Base-by-base conservation (phyloP, 73 alveolate species). In the Durusdinium trenchii region DNA sequence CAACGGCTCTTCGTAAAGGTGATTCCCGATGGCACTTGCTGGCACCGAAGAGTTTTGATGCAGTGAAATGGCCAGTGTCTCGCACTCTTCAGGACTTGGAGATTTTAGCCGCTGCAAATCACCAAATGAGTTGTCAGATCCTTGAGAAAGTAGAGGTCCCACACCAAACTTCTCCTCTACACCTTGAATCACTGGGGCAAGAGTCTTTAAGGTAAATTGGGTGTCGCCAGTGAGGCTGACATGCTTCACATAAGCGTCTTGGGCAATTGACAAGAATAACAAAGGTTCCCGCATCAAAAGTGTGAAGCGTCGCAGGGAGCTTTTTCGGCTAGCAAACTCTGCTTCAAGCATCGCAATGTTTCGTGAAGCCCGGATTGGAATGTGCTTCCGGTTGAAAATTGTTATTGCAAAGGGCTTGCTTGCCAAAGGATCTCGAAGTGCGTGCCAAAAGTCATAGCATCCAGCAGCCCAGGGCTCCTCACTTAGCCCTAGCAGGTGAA, bases 111-210 rank as follows among this genome's bases (percentile, higher is more conserved):
- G 45, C 61, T 78, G 89, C n/a, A 78, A 42, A 45, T 78, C 92
- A 3, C 92, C 71, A 46, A 82, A 82, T 52, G 67, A 46, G 48
- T 67, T 40, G 10, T 47, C 67, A 10, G 92, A 82, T 46, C 92
- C 26, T 82, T 82, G 71, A 30, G 92, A 82, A 10, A 64, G 54
- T 50, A 67, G 16, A 51, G 61, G 43, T 14, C 96, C 96, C 71
- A 90, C 96, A 9, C 96, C 96, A 26, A 90, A 75, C 75, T 90
- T 86, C 57, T 90, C 96, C 54, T 75, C 86, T 36, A 90, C 83
- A 16, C 86, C 96, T 42, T 90, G 96, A 45, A 90, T 90, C 96
- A 90, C 64, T 75, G 96, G 96, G n/a, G 96, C 96, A 30, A 90
- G 40, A 54, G 52, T 45, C 71, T 46, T 47, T 71, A 82, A 47